These are phyloP conservation scores for Hapsidospora chrysogenum DNA, from an alignment of 495 filamentous ascomycete species.

Conservation along the genomic window DNA sequence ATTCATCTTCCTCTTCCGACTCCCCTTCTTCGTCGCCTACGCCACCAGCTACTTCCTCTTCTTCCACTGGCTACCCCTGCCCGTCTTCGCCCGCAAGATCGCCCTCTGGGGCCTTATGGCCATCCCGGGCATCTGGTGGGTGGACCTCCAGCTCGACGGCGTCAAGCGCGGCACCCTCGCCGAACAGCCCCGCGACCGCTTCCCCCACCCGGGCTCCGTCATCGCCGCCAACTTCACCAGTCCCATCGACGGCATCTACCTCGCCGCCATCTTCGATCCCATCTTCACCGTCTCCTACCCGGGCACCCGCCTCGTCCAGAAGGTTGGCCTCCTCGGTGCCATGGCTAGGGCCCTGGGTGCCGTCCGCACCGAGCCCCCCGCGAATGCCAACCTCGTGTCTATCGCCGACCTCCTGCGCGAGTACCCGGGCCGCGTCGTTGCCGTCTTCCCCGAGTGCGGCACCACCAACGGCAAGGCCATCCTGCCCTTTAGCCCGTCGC, in stretches of 20 bases:
- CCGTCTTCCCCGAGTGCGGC: constrained; percentile 81
- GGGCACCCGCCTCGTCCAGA: constrained; percentile 50
- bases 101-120: constrained; percentile 72
- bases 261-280: constrained; percentile 93
- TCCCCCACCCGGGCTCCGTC: constrained; percentile 59
- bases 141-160: constrained; percentile 89
- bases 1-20: constrained; percentile 63
- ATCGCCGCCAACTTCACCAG: constrained; percentile 85
- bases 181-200: constrained; percentile 41
- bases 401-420: constrained; percentile 42
- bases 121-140: constrained; percentile 90
- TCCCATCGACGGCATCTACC: constrained; percentile 82
- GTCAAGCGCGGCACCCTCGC: constrained; percentile 65
- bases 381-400: constrained; percentile 32
- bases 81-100: constrained; percentile 60
- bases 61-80: constrained; percentile 77
- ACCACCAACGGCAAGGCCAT: constrained; percentile 92
- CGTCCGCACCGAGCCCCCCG: constrained; percentile 25
- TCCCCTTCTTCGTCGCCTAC: constrained; percentile 59
- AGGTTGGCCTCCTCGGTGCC: constrained; percentile 57
- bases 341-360: constrained; percentile 60
- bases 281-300: constrained; percentile 81
- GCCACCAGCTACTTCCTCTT: constrained; percentile 57
- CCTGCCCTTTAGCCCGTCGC: constrained; percentile 57
- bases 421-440: constrained; percentile 59